Percentiles rank a stretch among this genome's conserved stretches.
Conservation (phyloP, 2,329 filamentous ascomycete genomes). For the Didymella glomerata region DNA sequence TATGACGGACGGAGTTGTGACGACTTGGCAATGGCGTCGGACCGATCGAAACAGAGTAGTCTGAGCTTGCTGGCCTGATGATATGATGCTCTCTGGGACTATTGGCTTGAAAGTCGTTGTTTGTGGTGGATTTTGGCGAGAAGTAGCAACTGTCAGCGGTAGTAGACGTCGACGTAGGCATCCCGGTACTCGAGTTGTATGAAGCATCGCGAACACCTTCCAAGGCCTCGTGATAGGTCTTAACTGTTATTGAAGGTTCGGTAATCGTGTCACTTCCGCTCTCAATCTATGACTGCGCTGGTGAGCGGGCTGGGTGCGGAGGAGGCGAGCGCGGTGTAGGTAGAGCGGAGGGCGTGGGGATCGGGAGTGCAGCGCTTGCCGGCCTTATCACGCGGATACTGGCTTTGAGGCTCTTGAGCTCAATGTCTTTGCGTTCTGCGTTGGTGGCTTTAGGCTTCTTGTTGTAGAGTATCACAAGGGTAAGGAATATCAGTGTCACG, state of each 20-base stretch:
- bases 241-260: neutral
- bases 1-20: neutral
- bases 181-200: neutral
- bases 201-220: neutral
- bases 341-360: no score
- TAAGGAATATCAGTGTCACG: conserved; percentile 7
- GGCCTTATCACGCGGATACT: neutral
- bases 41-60: conserved; percentile 1
- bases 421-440: neutral
- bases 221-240: neutral
- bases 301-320: neutral
- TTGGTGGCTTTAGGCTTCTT: neutral
- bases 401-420: neutral
- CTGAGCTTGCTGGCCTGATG: neutral
- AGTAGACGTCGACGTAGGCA: neutral
- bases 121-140: neutral
- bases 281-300: neutral
- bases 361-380: no score
- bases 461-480: conserved; percentile 6
- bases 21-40: neutral
- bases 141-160: neutral
- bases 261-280: neutral
- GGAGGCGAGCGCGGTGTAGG: neutral
- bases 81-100: neutral
- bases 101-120: neutral